Percentiles rank a stretch among this genome's conserved stretches.
These are phyloP conservation scores for Balamuthia mandrillaris DNA, from an alignment of 208 protist genomes.

Conservation along the genomic window DNA sequence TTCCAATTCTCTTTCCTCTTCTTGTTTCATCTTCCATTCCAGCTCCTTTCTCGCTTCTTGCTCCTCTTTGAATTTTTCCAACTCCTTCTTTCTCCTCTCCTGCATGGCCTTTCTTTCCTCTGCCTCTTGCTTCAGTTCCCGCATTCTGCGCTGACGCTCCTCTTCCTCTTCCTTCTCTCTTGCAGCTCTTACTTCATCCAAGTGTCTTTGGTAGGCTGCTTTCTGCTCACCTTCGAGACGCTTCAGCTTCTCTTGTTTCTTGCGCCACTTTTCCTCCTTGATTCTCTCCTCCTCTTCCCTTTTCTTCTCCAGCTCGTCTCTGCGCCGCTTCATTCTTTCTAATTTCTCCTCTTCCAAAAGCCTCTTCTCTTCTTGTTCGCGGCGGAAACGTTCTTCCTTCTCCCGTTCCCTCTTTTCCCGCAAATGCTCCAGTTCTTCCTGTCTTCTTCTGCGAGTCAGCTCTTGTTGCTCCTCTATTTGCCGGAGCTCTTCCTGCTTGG, in stretches of 20 bases:
- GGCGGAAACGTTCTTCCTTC: background rate
- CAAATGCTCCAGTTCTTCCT: background rate
- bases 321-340: background rate
- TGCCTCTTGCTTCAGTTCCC: background rate
- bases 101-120: background rate
- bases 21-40: background rate
- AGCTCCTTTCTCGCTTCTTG: conserved; percentile 2
- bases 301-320: conserved; percentile 1
- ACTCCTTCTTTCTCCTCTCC: background rate
- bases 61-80: background rate
- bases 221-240: background rate
- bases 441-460: too few relatives aligned
- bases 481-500: background rate
- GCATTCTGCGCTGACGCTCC: background rate
- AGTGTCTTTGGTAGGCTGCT: background rate
- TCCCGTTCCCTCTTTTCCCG: background rate
- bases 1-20: background rate
- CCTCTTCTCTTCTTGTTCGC: too few relatives aligned
- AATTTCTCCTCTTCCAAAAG: too few relatives aligned
- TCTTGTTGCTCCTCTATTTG: background rate
- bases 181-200: background rate
- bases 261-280: too few relatives aligned
- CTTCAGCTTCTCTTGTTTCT: background rate
- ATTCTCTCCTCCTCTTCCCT: background rate
- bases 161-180: conserved; percentile 10